Conservation (phyloP, 139 green algal genomes). For the Volvox reticuliferus region DNA sequence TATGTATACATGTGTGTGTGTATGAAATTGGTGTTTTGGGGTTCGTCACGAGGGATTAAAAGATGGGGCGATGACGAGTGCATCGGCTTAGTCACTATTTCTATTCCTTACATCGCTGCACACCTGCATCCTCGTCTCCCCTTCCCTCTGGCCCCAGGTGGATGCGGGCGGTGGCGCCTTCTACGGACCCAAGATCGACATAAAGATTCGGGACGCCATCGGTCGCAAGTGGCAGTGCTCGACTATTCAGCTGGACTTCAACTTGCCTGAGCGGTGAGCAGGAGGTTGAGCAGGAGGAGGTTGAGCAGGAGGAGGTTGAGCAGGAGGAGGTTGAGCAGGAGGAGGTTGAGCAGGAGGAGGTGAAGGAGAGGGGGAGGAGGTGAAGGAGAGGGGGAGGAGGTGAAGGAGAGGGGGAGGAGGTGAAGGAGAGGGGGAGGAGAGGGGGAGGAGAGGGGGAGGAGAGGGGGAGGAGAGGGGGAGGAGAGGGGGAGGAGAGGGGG, state of each 20-base stretch:
- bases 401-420: not conserved
- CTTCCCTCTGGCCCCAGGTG: slow-evolving; percentile 13
- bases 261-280: slow-evolving; percentile 90
- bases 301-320: too few species aligned
- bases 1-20: too few species aligned
- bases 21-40: too few species aligned
- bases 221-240: slow-evolving; percentile 99
- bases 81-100: too few species aligned
- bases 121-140: not conserved
- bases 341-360: not conserved
- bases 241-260: slow-evolving; percentile 99
- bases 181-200: slow-evolving; percentile 99
- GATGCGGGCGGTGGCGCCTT: slow-evolving; percentile 93
- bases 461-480: too few species aligned
- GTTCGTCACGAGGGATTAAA: too few species aligned
- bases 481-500: not conserved
- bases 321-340: too few species aligned
- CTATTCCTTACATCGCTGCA: not conserved
- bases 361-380: not conserved
- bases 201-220: slow-evolving; percentile 95
- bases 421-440: not conserved
- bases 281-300: too few species aligned
- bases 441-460: too few species aligned
- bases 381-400: not conserved
- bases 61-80: too few species aligned